Evolutionary conservation across 768 basidiomycete species (phyloP).

Genomic region (Trichaptum fuscoviolaceum): DNA sequence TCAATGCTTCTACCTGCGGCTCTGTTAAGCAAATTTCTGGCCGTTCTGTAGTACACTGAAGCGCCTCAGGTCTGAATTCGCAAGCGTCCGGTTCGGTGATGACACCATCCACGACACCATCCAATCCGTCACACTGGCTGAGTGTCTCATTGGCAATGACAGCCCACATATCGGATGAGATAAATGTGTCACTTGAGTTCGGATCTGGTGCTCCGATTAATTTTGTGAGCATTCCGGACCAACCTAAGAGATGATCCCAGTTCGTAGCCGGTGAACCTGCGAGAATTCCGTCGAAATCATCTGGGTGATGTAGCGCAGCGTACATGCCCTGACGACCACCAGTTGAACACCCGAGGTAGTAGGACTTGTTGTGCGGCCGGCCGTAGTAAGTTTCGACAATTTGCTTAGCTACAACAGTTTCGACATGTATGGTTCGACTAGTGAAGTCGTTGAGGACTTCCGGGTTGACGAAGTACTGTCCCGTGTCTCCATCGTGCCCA

Average conservation of each 20-base stretch:
- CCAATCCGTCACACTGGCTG: conserved; percentile 26
- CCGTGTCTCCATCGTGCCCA: conserved; percentile 21
- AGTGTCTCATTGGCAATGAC: conserved; percentile 25
- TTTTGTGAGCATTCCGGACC: conserved; percentile 12
- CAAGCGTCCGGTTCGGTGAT: conserved; percentile 18
- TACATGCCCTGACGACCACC: conserved; percentile 25
- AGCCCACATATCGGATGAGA: conserved; percentile 22
- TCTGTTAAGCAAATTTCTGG: conserved; percentile 20
- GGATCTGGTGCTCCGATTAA: conserved; percentile 3
- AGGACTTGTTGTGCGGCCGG: conserved; percentile 17
- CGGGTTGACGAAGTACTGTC: conserved; percentile 15
- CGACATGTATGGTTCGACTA: conserved; percentile 22
- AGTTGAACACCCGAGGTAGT: conserved; percentile 24
- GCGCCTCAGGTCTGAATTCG: conserved; percentile 24
- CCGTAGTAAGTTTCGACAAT: conserved; percentile 22
- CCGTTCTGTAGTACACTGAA: conserved; percentile 22
- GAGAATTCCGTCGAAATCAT: conserved; percentile 25
- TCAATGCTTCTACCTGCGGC: conserved; percentile 22
- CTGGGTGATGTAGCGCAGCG: conserved; percentile 20
- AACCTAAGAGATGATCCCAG: conserved; percentile 12
- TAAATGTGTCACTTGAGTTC: conserved; percentile 13
- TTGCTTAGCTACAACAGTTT: conserved; percentile 20
- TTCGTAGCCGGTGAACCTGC: conserved; percentile 23
- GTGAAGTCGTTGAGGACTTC: conserved; percentile 24
- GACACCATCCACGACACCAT: conserved; percentile 22